phyloP scores from a whole-genome alignment of 768 basidiomycete genomes.

The Strobilomyces echinocephalus region DNA sequence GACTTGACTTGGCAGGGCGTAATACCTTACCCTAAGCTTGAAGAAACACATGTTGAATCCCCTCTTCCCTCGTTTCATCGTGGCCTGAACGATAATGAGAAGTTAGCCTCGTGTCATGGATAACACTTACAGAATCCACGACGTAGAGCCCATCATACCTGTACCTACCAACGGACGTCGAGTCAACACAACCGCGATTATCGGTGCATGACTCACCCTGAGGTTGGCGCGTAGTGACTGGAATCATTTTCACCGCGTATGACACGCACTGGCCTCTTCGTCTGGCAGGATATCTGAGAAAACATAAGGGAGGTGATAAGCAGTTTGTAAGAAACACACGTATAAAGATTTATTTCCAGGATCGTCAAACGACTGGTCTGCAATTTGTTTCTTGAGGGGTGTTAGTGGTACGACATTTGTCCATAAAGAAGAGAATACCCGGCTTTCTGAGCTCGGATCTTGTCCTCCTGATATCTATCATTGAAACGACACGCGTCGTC shows the following conservation, averaged over 20 bases:
- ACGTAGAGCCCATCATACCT: slow-evolving; percentile 33
- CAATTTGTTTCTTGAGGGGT: slow-evolving; percentile 17
- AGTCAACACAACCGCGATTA: not conserved
- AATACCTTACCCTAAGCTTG: slow-evolving; percentile 18
- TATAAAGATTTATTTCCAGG: slow-evolving; percentile 15
- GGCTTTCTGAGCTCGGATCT: not conserved
- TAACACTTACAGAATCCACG: slow-evolving; percentile 22
- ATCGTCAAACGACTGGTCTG: slow-evolving; percentile 21
- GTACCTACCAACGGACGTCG: slow-evolving; percentile 14
- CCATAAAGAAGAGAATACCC: slow-evolving; percentile 7
- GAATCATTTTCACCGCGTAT: slow-evolving; percentile 26
- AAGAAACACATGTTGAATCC: slow-evolving; percentile 28
- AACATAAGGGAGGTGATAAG: not conserved
- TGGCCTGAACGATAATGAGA: slow-evolving; percentile 14
- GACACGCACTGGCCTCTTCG: slow-evolving; percentile 34
- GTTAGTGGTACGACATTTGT: not conserved
- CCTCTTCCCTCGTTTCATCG: slow-evolving; percentile 13
- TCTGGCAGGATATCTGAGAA: slow-evolving; percentile 27
- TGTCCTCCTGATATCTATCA: slow-evolving; percentile 19
- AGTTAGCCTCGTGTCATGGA: not conserved
- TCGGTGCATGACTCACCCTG: slow-evolving; percentile 18
- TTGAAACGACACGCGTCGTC: not conserved
- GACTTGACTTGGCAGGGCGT: not conserved
- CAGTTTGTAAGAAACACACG: slow-evolving; percentile 5
- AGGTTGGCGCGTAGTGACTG: slow-evolving; percentile 16